Evolutionary conservation across 225 moss, liverwort and hornwort genomes (phyloP).

Genomic region (Lunularia cruciata): DNA sequence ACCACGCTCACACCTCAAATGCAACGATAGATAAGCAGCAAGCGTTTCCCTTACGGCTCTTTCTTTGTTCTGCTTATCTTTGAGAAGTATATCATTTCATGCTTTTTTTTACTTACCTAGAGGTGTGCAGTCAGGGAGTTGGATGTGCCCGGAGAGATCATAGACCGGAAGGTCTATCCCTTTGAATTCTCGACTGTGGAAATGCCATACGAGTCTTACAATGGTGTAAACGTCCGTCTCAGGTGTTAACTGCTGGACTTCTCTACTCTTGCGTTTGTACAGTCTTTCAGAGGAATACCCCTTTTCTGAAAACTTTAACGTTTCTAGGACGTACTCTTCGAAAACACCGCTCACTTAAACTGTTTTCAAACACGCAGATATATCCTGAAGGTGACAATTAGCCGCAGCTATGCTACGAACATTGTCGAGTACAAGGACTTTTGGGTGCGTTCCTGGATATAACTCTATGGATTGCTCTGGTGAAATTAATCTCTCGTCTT

Average conservation of each 20-base stretch:
- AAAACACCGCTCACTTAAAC: neutral
- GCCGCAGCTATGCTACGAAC: slow-evolving; percentile 97
- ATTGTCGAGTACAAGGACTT: slow-evolving; percentile 98
- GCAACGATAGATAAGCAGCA: neutral
- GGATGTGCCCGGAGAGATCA: slow-evolving; percentile 93
- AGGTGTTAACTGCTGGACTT: slow-evolving; percentile 37
- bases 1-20: neutral
- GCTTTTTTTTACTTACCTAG: slow-evolving; percentile 6
- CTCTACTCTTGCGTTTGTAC: too few species aligned
- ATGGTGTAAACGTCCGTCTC: slow-evolving; percentile 96
- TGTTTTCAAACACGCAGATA: slow-evolving; percentile 50
- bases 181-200: slow-evolving; percentile 99
- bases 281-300: too few species aligned
- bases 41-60: neutral
- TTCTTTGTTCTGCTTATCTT: neutral
- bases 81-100: neutral
- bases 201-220: slow-evolving; percentile 99
- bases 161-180: slow-evolving; percentile 89
- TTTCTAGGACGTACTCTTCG: too few species aligned
- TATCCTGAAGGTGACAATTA: slow-evolving; percentile 95
- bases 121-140: slow-evolving; percentile 66
- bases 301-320: too few species aligned
- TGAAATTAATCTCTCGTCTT: too few species aligned
- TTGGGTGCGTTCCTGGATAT: slow-evolving; percentile 52
- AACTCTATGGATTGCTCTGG: neutral